Evolutionary conservation across 176 grass and related monocot species (phyloP), one percentile per base, ranked within the genome.

Genomic region (Dactylis glomerata): DNA sequence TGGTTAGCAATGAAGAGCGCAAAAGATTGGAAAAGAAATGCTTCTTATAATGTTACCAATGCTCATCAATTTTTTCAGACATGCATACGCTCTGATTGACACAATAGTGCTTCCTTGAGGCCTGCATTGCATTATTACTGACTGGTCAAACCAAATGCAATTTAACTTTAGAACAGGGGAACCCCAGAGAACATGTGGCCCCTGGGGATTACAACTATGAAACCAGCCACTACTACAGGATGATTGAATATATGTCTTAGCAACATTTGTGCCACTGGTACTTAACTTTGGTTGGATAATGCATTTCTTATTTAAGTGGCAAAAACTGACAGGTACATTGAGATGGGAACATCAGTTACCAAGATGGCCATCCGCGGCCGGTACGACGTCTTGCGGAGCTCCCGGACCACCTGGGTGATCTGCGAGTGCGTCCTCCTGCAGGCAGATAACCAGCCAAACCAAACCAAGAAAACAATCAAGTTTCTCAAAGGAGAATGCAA

Each of bases 401-500:
- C 95, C 65, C 95, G 92, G 78, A 98, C 81, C 77, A 98, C 95
- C 79, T 98, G 95, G 61, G 76, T 95, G 89, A 98, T 98, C 88
- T 98, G 95, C 1, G 95, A 85, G 82, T 98, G 95, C n/a, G 95
- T 98, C 89, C 95, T 98, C 92, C 95, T 98, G 91, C 74, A 76
- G 31, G 47, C 73, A 50, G 16, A 34, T 37, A 89, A 65, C 50
- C 55, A 89, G 71, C 34, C 14, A 20, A 32, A 28, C 41, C n/a
- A n/a, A n/a, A n/a, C n/a, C 22, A 76, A 52, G 50, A 78, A 85
- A 77, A 22, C 34, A 37, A 57, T 87, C 83, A 73, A 81, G 50
- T 81, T 22, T 47, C 10, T 34, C 2, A 3, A 36, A 37, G 32
- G 17, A 0, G 11, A 20, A 67, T 9, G 2, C 30, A 10, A 8